Percentiles rank a stretch among this genome's conserved stretches.
These are phyloP conservation scores for Lachnellula subtilissima DNA, from an alignment of 2,329 filamentous ascomycete species.

Conservation along the genomic window DNA sequence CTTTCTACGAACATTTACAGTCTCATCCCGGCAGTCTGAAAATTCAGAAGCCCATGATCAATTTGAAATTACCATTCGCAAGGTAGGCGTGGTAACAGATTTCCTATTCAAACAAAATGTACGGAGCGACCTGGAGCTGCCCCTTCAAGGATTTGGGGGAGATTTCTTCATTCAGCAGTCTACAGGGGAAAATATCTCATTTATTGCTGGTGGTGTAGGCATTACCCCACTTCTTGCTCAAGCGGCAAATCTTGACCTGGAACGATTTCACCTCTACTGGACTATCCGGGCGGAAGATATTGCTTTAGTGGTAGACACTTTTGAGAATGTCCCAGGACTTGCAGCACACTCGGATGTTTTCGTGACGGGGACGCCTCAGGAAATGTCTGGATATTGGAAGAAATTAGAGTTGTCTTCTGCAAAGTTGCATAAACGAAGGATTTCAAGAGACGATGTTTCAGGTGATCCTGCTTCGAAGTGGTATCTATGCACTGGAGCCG, in stretches of 20 bases:
- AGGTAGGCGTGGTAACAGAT: conserved; percentile 63
- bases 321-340: conserved; percentile 50
- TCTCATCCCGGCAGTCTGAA: conserved; percentile 49
- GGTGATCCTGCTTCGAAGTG: conserved; percentile 37
- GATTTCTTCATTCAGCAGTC: conserved; percentile 43
- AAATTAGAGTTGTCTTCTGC: conserved; percentile 25
- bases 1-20: conserved; percentile 76
- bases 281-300: conserved; percentile 58
- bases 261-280: conserved; percentile 60
- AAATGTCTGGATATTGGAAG: conserved; percentile 27
- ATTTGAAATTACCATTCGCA: conserved; percentile 69
- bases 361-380: conserved; percentile 48
- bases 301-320: conserved; percentile 54
- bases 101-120: conserved; percentile 58
- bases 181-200: conserved; percentile 40
- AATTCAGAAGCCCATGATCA: conserved; percentile 20
- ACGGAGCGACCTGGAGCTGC: conserved; percentile 53
- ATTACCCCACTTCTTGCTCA: conserved; percentile 78
- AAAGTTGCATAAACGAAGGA: conserved; percentile 40
- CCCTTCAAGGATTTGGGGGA: conserved; percentile 70
- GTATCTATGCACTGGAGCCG: conserved; percentile 55
- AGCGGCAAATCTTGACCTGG: conserved; percentile 45
- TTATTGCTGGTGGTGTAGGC: conserved; percentile 75
- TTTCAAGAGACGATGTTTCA: conserved; percentile 43
- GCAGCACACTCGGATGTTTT: conserved; percentile 54